Evolutionary conservation across 2,329 filamentous ascomycete species (phyloP).

Genomic region (Phoma herbarum): DNA sequence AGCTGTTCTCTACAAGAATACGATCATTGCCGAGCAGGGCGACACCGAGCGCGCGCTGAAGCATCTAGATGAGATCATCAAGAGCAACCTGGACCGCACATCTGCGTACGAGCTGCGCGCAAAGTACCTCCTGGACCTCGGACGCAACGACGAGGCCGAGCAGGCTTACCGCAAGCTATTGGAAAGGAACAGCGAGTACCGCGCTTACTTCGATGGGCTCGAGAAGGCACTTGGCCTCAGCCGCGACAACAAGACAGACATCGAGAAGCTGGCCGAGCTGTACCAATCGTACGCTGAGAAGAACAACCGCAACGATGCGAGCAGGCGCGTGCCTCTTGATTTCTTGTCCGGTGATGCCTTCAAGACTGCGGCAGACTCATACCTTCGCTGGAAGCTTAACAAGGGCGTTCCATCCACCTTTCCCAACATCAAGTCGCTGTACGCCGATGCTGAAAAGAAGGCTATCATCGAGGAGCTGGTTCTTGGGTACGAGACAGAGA

Average conservation of each 20-base stretch:
- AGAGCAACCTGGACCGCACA: slow-evolving; percentile 82
- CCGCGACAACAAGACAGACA: slow-evolving; percentile 67
- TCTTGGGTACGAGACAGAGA: slow-evolving; percentile 76
- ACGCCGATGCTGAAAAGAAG: slow-evolving; percentile 79
- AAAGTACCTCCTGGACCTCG: slow-evolving; percentile 82
- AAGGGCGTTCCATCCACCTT: slow-evolving; percentile 97
- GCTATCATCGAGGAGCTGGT: slow-evolving; percentile 78
- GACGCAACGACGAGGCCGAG: slow-evolving; percentile 78
- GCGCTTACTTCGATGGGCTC: slow-evolving; percentile 83
- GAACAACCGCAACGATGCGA: slow-evolving; percentile 82
- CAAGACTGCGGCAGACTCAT: slow-evolving; percentile 76
- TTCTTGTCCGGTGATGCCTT: slow-evolving; percentile 86
- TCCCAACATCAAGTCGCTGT: slow-evolving; percentile 94
- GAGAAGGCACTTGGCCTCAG: slow-evolving; percentile 72
- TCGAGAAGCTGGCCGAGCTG: slow-evolving; percentile 76
- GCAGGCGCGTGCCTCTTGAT: slow-evolving; percentile 85
- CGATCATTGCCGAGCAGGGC: slow-evolving; percentile 88
- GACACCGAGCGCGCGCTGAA: slow-evolving; percentile 84
- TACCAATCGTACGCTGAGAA: slow-evolving; percentile 85
- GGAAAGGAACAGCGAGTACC: slow-evolving; percentile 87
- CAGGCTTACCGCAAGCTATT: slow-evolving; percentile 82
- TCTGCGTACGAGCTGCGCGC: slow-evolving; percentile 87
- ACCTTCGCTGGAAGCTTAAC: slow-evolving; percentile 83
- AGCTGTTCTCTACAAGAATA: slow-evolving; percentile 93
- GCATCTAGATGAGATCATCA: slow-evolving; percentile 80